A percentile compares a stretch with the other conserved stretches of the same genome.
These are phyloP conservation scores for Dothistroma septosporum DNA, from an alignment of 2,329 filamentous ascomycete genomes.

Conservation along the genomic window DNA sequence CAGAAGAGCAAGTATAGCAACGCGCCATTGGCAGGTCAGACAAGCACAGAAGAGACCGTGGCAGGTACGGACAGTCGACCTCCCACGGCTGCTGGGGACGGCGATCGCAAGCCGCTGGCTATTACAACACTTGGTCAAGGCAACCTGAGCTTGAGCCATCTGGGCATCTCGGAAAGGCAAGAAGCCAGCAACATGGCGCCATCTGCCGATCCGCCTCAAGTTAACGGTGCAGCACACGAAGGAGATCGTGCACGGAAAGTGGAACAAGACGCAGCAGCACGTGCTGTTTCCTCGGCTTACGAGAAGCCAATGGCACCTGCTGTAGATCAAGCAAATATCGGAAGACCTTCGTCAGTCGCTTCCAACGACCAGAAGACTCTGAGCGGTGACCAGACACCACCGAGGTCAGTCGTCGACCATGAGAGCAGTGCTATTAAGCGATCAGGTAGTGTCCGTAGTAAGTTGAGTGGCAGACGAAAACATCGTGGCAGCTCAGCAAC, in stretches of 20 bases:
- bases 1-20: constrained; percentile 41
- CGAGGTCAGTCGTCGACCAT: constrained; percentile 55
- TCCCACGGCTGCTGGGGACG: constrained; percentile 43
- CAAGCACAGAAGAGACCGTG: constrained; percentile 42
- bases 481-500: constrained; percentile 76
- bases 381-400: constrained; percentile 61
- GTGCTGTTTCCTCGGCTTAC: constrained; percentile 60
- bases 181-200: constrained; percentile 53
- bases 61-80: constrained; percentile 25
- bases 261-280: constrained; percentile 56
- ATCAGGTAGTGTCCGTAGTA: constrained; percentile 50
- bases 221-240: constrained; percentile 24
- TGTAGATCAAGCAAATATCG: constrained; percentile 33
- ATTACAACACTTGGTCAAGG: constrained; percentile 86
- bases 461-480: constrained; percentile 54
- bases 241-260: constrained; percentile 54
- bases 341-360: constrained; percentile 39
- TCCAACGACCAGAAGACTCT: constrained; percentile 35
- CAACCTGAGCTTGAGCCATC: constrained; percentile 80
- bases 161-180: constrained; percentile 64
- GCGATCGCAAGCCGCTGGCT: constrained; percentile 63
- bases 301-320: constrained; percentile 38
- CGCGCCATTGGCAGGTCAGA: constrained; percentile 18
- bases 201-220: constrained; percentile 38
- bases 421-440: constrained; percentile 52